Base-by-base conservation (phyloP, 805 yeast species). In the Zygotorulaspora chibaensis region DNA sequence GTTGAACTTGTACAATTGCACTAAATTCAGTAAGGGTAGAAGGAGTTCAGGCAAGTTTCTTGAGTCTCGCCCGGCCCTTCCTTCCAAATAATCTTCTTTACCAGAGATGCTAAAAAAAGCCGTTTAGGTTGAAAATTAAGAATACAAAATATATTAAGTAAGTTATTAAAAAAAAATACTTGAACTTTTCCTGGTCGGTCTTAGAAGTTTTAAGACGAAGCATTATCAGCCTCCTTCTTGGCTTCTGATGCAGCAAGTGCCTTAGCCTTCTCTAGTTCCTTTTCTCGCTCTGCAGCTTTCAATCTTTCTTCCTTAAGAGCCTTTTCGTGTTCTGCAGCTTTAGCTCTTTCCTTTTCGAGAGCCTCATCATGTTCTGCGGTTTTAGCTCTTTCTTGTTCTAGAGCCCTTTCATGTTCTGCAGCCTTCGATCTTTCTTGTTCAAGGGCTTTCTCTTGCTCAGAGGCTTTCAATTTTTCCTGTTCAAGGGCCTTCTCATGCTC, bases 231-330 rank as follows among this genome's bases (percentile, higher is more conserved):
- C 4, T 35, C 35, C 8, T 42, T 40, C 6, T 39, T 42, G n/a
- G 46, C 38, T 16, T 50, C 42, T 45, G 50, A 51, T 26, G 47
- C 52, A 13, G 43, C 44, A 13, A 45, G 43, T 5, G 55, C 53
- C 20, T 49, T 41, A 36, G 46, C 48, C 18, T 50, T 52, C 26
- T 43, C 47, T 8, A 52, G 45, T 26, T 48, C 42, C 12, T 41
- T 33, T 33, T 52, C 47, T 29, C 52, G 20, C 20, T 33, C 36
- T 34, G 42, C 46, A 15, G 45, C 48, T 20, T 47, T 37, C 11
- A 17, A 35, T 34, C 37, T 38, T 28, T 50, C 48, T 37, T 53
- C 49, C 37, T 56, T 53, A 4, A n/a, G 36, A 33, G 16, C 12
- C 20, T 33, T 17, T 16, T 33, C 20, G 18, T n/a, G 16, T 13